phyloP scores from a whole-genome alignment of 2,329 filamentous ascomycete genomes.

The Beauveria brongniartii region DNA sequence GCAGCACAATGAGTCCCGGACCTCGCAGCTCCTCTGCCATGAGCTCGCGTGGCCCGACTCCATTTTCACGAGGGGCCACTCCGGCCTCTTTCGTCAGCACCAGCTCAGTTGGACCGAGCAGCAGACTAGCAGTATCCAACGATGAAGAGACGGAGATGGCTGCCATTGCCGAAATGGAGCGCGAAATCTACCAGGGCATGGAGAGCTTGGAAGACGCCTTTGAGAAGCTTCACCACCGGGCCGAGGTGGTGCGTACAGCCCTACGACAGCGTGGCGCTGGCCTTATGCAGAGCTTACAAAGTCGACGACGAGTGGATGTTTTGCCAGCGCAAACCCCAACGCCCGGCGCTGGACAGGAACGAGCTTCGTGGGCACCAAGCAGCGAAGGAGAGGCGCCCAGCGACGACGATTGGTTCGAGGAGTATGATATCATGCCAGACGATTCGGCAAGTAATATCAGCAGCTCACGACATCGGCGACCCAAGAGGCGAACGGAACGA shows the following conservation, averaged over 20 bases:
- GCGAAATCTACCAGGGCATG: conserved; percentile 91
- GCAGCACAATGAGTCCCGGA: conserved; percentile 30
- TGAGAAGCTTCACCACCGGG: conserved; percentile 78
- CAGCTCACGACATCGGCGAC: conserved; percentile 58
- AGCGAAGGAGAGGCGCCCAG: conserved; percentile 45
- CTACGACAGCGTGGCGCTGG: conserved; percentile 78
- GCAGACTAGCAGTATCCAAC: conserved; percentile 62
- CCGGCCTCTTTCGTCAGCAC: conserved; percentile 51
- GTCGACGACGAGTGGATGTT: conserved; percentile 49
- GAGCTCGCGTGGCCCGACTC: conserved; percentile 38
- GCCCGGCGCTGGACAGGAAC: conserved; percentile 35
- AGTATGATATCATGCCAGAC: conserved; percentile 61
- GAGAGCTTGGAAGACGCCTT: conserved; percentile 91
- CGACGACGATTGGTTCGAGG: conserved; percentile 47
- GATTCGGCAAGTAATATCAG: conserved; percentile 76
- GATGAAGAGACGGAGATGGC: conserved; percentile 93
- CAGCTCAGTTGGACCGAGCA: conserved; percentile 35
- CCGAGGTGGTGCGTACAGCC: conserved; percentile 69
- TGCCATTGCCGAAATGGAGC: conserved; percentile 81
- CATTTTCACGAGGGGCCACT: conserved; percentile 49
- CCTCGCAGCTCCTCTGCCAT: conserved; percentile 33
- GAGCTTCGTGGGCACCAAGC: conserved; percentile 29
- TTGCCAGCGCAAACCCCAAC: conserved; percentile 40
- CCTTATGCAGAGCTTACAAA: conserved; percentile 56
- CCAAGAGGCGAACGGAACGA: conserved; percentile 59